Percentiles rank a stretch among this genome's conserved stretches.
Evolutionary conservation across 495 filamentous ascomycete species (phyloP).

Genomic region (Lophiostoma macrostomum): DNA sequence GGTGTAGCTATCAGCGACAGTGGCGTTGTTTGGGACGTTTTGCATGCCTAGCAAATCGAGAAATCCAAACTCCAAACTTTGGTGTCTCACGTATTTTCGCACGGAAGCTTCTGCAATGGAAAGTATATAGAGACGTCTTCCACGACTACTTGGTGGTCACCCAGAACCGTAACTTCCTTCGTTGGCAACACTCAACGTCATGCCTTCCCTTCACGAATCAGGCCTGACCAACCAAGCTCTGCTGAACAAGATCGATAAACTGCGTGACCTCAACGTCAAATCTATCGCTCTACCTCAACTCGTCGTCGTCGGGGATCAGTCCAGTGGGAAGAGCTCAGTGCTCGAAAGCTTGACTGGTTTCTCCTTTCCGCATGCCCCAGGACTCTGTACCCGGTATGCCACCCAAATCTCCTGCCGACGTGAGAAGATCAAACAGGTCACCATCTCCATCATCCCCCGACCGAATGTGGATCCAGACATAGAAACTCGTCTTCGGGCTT

Average conservation of each 20-base stretch:
- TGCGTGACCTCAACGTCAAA: constrained; percentile 11
- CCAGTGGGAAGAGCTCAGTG: constrained; percentile 49
- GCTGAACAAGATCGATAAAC: constrained; percentile 47
- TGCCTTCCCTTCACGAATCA: no score
- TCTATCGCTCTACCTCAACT: constrained; percentile 6
- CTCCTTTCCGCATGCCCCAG: constrained; percentile 43
- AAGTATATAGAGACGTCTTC: no score
- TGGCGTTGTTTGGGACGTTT: no score
- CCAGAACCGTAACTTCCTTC: no score
- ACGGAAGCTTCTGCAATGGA: no score
- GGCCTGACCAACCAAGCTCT: constrained; percentile 36
- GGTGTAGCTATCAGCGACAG: no score
- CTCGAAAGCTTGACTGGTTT: constrained; percentile 46
- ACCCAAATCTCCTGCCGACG: constrained; percentile 59
- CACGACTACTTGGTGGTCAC: no score
- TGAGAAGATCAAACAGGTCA: constrained; percentile 33
- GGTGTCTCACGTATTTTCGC: no score
- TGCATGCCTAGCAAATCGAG: no score
- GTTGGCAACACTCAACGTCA: no score
- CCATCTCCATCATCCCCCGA: constrained; percentile 49
- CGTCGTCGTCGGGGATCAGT: constrained; percentile 40
- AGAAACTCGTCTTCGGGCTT: constrained; percentile 23
- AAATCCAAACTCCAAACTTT: no score
- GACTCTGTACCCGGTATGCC: constrained; percentile 54
- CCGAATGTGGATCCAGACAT: constrained; percentile 26